Percentiles rank a stretch among this genome's conserved stretches.
These are phyloP conservation scores for Glarea lozoyensis DNA, from an alignment of 495 filamentous ascomycete genomes.

Conservation along the genomic window DNA sequence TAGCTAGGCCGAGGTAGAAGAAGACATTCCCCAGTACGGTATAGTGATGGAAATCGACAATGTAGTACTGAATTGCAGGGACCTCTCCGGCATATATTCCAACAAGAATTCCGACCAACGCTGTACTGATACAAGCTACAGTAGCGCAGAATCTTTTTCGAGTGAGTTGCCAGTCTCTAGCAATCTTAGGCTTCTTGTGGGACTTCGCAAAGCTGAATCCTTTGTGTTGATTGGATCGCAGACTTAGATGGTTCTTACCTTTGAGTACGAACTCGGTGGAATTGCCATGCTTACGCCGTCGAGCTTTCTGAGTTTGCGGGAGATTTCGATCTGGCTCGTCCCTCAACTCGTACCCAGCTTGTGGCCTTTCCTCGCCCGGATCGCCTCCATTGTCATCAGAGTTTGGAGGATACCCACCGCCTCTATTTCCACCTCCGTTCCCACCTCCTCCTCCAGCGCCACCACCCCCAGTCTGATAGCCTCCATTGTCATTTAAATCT, in stretches of 20 bases:
- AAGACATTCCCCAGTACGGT: conserved; percentile 65
- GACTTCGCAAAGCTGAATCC: conserved; percentile 44
- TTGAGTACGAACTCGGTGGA: conserved; percentile 19
- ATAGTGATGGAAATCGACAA: conserved; percentile 55
- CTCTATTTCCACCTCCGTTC: too few relatives aligned
- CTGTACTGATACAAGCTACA: conserved; percentile 62
- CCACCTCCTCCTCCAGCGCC: too few relatives aligned
- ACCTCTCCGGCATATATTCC: conserved; percentile 71
- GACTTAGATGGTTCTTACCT: conserved; percentile 24
- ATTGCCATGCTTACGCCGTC: conserved; percentile 1
- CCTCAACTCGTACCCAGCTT: conserved; percentile 12
- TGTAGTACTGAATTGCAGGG: conserved; percentile 63
- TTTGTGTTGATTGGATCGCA: conserved; percentile 25
- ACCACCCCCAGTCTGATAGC: too few relatives aligned
- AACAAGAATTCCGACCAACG: conserved; percentile 55
- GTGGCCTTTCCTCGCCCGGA: too few relatives aligned
- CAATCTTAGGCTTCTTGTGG: conserved; percentile 43
- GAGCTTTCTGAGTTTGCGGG: conserved; percentile 7
- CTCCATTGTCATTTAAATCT: too few relatives aligned
- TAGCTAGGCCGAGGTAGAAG: conserved; percentile 57
- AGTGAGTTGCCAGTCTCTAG: conserved; percentile 53
- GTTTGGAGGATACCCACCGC: too few relatives aligned
- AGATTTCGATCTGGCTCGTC: conserved; percentile 9
- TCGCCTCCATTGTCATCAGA: too few relatives aligned
- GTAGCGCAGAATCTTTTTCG: conserved; percentile 59